Conservation (phyloP, 345 rosid genomes). For the Ricinus communis region DNA sequence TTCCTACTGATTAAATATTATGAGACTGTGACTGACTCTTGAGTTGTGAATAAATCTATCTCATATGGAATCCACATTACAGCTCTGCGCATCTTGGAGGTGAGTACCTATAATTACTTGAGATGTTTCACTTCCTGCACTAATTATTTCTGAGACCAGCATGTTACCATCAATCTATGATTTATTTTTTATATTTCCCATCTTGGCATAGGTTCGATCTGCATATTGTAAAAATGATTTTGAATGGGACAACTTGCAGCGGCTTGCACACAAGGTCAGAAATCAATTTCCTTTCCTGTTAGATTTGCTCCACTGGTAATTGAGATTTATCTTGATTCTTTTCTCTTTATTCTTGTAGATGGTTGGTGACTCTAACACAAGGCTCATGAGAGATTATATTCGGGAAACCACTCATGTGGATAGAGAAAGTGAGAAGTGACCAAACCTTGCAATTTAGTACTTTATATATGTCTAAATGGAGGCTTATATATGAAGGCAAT, state of each 20-base stretch:
- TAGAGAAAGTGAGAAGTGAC: slow-evolving; percentile 46
- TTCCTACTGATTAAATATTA: background rate
- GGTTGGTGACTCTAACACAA: slow-evolving; percentile 60
- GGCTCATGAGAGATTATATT: slow-evolving; percentile 75
- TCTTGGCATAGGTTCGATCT: slow-evolving; percentile 60
- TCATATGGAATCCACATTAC: background rate
- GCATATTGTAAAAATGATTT: slow-evolving; percentile 82
- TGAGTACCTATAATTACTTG: slow-evolving; percentile 10
- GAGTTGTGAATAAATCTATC: background rate
- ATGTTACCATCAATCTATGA: background rate
- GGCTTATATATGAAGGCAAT: background rate
- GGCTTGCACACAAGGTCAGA: slow-evolving; percentile 54
- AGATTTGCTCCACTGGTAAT: background rate
- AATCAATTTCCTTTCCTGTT: background rate
- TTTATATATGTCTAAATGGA: background rate
- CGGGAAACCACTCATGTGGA: slow-evolving; percentile 55
- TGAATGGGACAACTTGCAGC: slow-evolving; percentile 76
- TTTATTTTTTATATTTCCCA: background rate
- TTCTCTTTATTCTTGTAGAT: slow-evolving; percentile 37
- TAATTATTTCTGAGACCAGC: background rate
- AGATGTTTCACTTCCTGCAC: background rate
- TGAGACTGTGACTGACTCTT: too few relatives aligned
- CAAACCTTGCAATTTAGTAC: background rate
- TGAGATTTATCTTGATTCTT: background rate
- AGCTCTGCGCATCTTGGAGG: slow-evolving; percentile 84